A percentile compares a stretch with the other conserved stretches of the same genome.
phyloP scores from a whole-genome alignment of 1,139 yeast genomes.

The Suhomyces bolitotheri region DNA sequence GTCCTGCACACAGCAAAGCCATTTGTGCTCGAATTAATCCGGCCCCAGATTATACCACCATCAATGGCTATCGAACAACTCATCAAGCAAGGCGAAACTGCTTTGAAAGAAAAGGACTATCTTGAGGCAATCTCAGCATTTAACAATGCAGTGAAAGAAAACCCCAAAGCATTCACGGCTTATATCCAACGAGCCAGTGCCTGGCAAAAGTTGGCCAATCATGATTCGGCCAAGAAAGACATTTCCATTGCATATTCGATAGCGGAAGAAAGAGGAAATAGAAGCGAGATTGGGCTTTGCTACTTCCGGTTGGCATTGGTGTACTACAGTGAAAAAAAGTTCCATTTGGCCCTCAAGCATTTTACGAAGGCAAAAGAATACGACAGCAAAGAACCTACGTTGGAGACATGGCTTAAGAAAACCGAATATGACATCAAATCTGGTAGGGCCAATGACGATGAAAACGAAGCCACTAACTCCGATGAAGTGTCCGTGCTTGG shows the following conservation, averaged over 20 bases:
- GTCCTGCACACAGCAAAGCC: too few relatives aligned
- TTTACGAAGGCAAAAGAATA: slow-evolving; percentile 51
- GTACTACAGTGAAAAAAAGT: slow-evolving; percentile 48
- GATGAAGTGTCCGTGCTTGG: too few relatives aligned
- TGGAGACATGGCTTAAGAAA: slow-evolving; percentile 54
- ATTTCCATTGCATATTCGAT: slow-evolving; percentile 55
- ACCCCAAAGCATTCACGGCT: slow-evolving; percentile 53
- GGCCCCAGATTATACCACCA: too few relatives aligned
- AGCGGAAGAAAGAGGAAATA: slow-evolving; percentile 53
- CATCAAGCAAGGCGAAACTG: slow-evolving; percentile 39
- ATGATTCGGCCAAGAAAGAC: slow-evolving; percentile 52
- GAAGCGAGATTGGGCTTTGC: slow-evolving; percentile 56
- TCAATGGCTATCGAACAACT: slow-evolving; percentile 43
- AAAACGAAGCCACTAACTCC: slow-evolving; percentile 8
- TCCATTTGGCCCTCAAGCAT: slow-evolving; percentile 47
- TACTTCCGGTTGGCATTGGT: slow-evolving; percentile 61
- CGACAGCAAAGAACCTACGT: slow-evolving; percentile 48
- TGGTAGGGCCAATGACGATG: slow-evolving; percentile 13
- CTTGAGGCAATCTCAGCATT: slow-evolving; percentile 38
- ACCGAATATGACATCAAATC: slow-evolving; percentile 36
- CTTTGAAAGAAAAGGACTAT: slow-evolving; percentile 32
- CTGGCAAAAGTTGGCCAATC: slow-evolving; percentile 52
- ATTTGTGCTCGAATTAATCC: too few relatives aligned
- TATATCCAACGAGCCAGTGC: slow-evolving; percentile 57
- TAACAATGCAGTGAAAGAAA: slow-evolving; percentile 35